phyloP scores from a whole-genome alignment of 257 asterid species.

The Nicotiana sylvestris region DNA sequence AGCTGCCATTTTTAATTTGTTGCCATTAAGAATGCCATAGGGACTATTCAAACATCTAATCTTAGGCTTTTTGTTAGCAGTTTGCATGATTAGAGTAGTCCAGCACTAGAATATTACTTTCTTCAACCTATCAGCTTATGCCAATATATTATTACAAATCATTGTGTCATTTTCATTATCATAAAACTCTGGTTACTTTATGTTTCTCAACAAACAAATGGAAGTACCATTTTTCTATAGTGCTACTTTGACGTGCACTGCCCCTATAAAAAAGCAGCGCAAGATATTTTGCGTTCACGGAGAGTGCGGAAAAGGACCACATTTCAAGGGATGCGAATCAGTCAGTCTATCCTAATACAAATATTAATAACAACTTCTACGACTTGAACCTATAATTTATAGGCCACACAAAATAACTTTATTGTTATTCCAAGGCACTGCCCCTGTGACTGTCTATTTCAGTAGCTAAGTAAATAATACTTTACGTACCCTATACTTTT shows the following conservation, averaged over 20 bases:
- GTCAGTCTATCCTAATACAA: rapidly evolving
- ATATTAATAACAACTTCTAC: too few species aligned
- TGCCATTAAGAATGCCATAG: background rate
- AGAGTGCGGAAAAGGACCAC: rapidly evolving
- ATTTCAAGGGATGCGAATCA: rapidly evolving
- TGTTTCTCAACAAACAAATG: background rate
- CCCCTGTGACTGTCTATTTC: background rate
- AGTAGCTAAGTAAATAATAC: background rate
- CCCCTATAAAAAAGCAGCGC: background rate
- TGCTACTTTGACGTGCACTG: background rate
- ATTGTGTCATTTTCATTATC: background rate
- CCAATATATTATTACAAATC: background rate
- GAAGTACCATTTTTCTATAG: background rate
- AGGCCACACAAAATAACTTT: too few species aligned
- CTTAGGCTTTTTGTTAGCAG: background rate
- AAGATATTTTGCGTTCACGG: too few species aligned
- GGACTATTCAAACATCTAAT: background rate
- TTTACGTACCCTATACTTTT: background rate
- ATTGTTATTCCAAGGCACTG: too few species aligned
- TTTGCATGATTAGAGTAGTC: background rate
- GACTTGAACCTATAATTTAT: too few species aligned
- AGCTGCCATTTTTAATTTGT: too few species aligned
- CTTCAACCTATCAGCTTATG: background rate
- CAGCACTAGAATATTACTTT: background rate
- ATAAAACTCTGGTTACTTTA: background rate